Base-by-base conservation (phyloP, 805 yeast species). In the Starmerella vaccinii region DNA sequence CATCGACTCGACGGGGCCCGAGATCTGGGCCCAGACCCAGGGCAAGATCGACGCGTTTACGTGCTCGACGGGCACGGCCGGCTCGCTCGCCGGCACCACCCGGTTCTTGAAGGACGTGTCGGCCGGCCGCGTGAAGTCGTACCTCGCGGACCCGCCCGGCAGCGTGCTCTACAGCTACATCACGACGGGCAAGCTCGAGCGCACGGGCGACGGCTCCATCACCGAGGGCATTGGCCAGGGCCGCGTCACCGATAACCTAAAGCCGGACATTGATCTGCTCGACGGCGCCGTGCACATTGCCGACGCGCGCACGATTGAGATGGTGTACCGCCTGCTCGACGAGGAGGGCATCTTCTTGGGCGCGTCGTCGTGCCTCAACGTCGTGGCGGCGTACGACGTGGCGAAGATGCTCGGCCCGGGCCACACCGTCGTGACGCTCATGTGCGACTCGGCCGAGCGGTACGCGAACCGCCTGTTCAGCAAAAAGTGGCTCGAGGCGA, bases 141-240 rank as follows among this genome's bases (percentile, higher is more conserved):
- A 74, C 47, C 76, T 86, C 52, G 95, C 97, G 1, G 97, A 89
- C 66, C 96, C 97, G 21, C 96, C 96, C 13, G 96, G 97, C 51
- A 81, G 92, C 3, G 84, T 84, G 46, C 73, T 89, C 42, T 85
- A 84, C 69, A 77, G 87, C 9, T 87, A 81, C 63, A 78, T 89
- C 53, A 80, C 77, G 54, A 72, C 84, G 5, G 78, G 80, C 16
- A 90, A 90, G 29, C 71, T 81, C 63, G 86, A 78, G 39, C 76
- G 88, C 61, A 73, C 76, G 1, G 97, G 97, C 27, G 49, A 46
- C 24, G 78, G 86, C 3, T 83, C 95, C 0, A 87, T 89, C 66
- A 89, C 96, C 26, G 97, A 89, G 69, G 97, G 97, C 29, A 87
- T 89, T 68, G 97, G 97, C 26, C 97, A 89, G 68, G 95, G 95